Evolutionary conservation across 768 basidiomycete genomes (phyloP), one percentile per base, ranked within the genome.

Genomic region (Phanerochaete carnosa): DNA sequence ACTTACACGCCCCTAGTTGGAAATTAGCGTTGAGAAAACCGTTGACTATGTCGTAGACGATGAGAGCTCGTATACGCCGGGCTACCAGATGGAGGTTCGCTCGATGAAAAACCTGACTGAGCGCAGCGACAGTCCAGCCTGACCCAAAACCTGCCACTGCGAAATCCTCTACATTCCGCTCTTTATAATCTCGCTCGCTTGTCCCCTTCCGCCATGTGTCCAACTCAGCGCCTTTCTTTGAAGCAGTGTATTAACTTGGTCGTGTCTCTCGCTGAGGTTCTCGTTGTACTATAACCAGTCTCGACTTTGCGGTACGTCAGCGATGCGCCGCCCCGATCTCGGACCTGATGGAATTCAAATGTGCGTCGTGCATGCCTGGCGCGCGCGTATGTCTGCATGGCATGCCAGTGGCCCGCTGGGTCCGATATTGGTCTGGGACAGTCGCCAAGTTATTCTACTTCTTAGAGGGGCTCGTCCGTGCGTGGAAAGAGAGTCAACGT

Each of bases 11-110:
- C 15, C 9, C 33, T 39, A 66, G 66, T 58, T 68, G 58, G 60
- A 70, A 58, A 69, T 70, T 53, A 69, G 62, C 29, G 68, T 70
- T 25, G 66, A 70, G 61, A 65, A 69, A 60, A 69, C 69, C n/a
- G 56, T 70, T 30, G 66, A 68, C 43, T 64, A 59, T 50, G 64
- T 57, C n/a, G 46, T 63, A 19, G 67, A 68, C 59, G 60, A 61
- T 4, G 51, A 57, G 12, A 50, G 47, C 7, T 55, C 55, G 28
- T 61, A 55, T 45, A 55, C 52, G 12, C 60, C 60, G 25, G 28
- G 30, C 19, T 61, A 55, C 32, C 37, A 55, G 29, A 45, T 60
- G 45, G 43, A 46, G 23, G 57, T 9, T 7, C 22, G 47, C 32
- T 55, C 54, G 33, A 55, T 37, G 19, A 55, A 39, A n/a, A 35